Conservation (phyloP, 257 asterid genomes). For the Gentiana straminea region DNA sequence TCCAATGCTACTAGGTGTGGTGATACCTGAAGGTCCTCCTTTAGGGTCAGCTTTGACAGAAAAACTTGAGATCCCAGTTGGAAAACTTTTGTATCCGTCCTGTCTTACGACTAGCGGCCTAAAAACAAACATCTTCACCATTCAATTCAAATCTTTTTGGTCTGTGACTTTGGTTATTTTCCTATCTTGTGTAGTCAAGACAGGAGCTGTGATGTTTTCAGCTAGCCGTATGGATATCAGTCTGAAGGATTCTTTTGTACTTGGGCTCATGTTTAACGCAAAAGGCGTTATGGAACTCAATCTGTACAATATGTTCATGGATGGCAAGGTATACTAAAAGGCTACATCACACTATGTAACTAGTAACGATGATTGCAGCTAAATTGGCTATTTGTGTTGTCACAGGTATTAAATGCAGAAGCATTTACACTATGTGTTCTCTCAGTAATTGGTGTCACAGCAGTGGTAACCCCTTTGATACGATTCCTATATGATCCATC, state of each 20-base stretch:
- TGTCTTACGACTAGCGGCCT: conserved; percentile 66
- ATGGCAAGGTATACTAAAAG: conserved; percentile 28
- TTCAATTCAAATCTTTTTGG: conserved; percentile 28
- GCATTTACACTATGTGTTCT: conserved; percentile 46
- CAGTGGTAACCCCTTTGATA: conserved; percentile 46
- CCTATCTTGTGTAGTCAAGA: conserved; percentile 25
- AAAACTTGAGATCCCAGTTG: conserved; percentile 45
- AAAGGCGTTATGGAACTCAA: conserved; percentile 57
- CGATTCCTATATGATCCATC: conserved; percentile 39
- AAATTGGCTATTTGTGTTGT: neutral
- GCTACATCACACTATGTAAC: no score
- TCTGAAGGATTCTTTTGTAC: conserved; percentile 33
- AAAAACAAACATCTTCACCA: conserved; percentile 43
- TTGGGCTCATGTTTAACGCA: conserved; percentile 55
- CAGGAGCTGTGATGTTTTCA: conserved; percentile 21
- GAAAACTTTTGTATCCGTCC: conserved; percentile 52
- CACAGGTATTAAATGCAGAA: conserved; percentile 37
- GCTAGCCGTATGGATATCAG: conserved; percentile 24
- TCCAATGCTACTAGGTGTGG: conserved; percentile 40
- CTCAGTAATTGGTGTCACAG: conserved; percentile 41
- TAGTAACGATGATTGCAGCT: neutral
- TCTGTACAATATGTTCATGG: conserved; percentile 44
- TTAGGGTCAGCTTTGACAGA: conserved; percentile 38
- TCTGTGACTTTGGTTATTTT: conserved; percentile 21
- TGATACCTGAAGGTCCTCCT: conserved; percentile 68